Evolutionary conservation across 1,284 basidiomycete species (phyloP).

Genomic region (Cryptococcus amylolentus): DNA sequence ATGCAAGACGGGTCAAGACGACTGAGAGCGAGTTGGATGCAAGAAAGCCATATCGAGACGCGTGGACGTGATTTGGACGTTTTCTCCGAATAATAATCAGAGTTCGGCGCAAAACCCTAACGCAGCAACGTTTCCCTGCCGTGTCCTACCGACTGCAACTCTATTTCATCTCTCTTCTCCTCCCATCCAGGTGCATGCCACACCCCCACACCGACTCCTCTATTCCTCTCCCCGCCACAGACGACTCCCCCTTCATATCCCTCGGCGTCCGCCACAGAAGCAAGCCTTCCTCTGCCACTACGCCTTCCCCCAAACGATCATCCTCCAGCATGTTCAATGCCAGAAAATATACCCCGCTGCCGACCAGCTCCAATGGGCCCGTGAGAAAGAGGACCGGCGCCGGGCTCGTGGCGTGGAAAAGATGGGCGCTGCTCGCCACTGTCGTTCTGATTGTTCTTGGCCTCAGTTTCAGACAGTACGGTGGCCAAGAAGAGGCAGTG

Average conservation of each 20-base stretch:
- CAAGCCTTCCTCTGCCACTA: neutral
- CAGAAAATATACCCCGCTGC: constrained; percentile 44
- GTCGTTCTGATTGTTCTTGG: constrained; percentile 24
- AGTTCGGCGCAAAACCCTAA: neutral
- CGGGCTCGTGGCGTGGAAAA: constrained; percentile 39
- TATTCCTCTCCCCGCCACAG: neutral
- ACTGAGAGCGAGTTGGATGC: too few relatives aligned
- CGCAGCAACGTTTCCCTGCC: neutral
- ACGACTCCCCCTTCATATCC: neutral
- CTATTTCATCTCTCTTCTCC: neutral
- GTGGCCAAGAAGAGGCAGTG: constrained; percentile 5
- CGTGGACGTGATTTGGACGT: too few relatives aligned
- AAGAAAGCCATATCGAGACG: too few relatives aligned
- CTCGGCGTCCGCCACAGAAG: too few relatives aligned
- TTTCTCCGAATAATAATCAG: too few relatives aligned
- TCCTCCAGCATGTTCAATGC: constrained; percentile 36
- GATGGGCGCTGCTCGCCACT: constrained; percentile 31
- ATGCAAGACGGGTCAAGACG: too few relatives aligned
- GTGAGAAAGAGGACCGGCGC: constrained; percentile 30
- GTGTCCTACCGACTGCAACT: neutral
- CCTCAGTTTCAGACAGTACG: constrained; percentile 15
- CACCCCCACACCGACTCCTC: neutral
- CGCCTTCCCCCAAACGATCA: neutral
- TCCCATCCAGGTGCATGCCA: neutral
- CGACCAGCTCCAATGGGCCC: constrained; percentile 26